phyloP scores from a whole-genome alignment of 495 filamentous ascomycete genomes.

The Melanomma pulvis-pyrius region DNA sequence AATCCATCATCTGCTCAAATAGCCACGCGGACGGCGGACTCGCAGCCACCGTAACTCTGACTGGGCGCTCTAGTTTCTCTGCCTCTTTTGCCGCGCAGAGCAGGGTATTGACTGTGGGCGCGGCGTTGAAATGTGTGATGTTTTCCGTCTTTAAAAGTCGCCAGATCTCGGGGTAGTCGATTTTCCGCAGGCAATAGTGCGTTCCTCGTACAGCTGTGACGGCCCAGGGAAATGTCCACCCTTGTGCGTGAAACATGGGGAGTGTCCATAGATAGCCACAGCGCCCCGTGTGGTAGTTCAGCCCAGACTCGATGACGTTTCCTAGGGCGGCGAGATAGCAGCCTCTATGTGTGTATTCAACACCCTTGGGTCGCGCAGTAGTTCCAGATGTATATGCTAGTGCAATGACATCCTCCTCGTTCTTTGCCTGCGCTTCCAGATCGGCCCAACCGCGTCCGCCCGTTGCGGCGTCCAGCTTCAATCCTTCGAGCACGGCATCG shows the following conservation, averaged over 20 bases:
- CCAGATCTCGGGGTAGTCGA: conserved; percentile 95
- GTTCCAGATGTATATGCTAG: conserved; percentile 92
- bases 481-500: conserved; percentile 77
- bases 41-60: conserved; percentile 90
- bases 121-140: conserved; percentile 94
- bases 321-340: conserved; percentile 81
- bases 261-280: conserved; percentile 90
- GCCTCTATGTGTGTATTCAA: conserved; percentile 87
- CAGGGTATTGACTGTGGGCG: conserved; percentile 93
- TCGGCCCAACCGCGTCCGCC: conserved; percentile 76
- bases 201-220: conserved; percentile 90
- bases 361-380: conserved; percentile 89
- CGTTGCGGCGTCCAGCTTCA: conserved; percentile 64
- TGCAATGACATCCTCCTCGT: conserved; percentile 83
- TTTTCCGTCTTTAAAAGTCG: conserved; percentile 75
- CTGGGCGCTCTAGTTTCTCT: conserved; percentile 64
- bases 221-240: conserved; percentile 67
- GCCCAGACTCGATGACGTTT: conserved; percentile 84
- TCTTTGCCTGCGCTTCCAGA: conserved; percentile 63
- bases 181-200: conserved; percentile 91
- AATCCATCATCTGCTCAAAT: conserved; percentile 85
- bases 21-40: conserved; percentile 85
- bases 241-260: conserved; percentile 93
- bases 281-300: conserved; percentile 69
- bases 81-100: conserved; percentile 79